phyloP scores from a whole-genome alignment of 441 rosid genomes.

The Manihot esculenta region DNA sequence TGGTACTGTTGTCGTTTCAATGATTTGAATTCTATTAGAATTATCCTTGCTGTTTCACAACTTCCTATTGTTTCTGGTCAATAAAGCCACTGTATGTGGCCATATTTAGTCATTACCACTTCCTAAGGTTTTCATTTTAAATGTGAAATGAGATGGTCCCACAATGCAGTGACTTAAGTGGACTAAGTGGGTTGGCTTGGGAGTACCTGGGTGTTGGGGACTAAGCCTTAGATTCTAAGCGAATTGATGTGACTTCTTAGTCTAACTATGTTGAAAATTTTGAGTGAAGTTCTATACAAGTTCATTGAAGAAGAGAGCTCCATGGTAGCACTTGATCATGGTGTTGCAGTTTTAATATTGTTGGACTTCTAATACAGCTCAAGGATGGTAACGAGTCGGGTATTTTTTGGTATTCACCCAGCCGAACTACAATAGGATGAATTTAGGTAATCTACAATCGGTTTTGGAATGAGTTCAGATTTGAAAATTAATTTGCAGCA shows the following conservation, averaged over 20 bases:
- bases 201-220: conserved; percentile 8
- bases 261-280: not conserved
- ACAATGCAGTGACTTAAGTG: conserved; percentile 6
- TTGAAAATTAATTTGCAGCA: no score
- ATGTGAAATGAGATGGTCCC: conserved; percentile 21
- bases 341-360: no score
- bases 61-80: conserved; percentile 30
- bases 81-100: conserved; percentile 21
- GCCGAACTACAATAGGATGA: no score
- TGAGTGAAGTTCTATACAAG: not conserved
- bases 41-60: conserved; percentile 28
- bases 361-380: no score
- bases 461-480: no score
- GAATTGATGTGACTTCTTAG: not conserved
- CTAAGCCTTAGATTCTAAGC: conserved; percentile 6
- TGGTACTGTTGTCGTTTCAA: conserved; percentile 28
- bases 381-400: no score
- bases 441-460: no score
- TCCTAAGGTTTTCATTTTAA: conserved; percentile 11
- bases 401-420: no score
- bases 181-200: conserved; percentile 12
- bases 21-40: conserved; percentile 23
- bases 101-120: conserved; percentile 21
- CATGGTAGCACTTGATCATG: no score
- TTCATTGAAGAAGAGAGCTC: no score